Conservation (phyloP, 164 flowering plant genomes). For the Euptelea pleiosperma region DNA sequence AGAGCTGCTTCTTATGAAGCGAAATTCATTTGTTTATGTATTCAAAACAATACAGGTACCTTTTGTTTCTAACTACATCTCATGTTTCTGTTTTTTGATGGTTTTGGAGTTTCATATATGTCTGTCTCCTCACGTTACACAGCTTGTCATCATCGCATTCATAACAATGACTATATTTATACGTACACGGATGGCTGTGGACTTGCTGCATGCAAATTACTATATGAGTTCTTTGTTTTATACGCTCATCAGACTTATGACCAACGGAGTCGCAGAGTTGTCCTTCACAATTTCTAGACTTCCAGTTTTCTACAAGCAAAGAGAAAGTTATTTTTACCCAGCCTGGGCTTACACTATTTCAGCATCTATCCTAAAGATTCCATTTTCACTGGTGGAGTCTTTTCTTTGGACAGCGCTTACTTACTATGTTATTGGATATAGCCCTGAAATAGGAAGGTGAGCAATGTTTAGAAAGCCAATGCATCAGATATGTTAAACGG, state of each 20-base stretch:
- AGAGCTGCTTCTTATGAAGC: constrained; percentile 51
- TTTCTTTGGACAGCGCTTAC: constrained; percentile 49
- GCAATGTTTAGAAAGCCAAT: not conserved
- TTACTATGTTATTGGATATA: constrained; percentile 56
- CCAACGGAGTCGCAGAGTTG: constrained; percentile 44
- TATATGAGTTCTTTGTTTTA: constrained; percentile 43
- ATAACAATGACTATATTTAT: constrained; percentile 47
- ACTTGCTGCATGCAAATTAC: constrained; percentile 29
- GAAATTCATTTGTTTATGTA: constrained; percentile 47
- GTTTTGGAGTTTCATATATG: no score
- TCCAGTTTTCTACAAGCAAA: constrained; percentile 49
- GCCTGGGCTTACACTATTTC: constrained; percentile 61
- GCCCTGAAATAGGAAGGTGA: constrained; percentile 48
- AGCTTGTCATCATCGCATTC: constrained; percentile 38
- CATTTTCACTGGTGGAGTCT: constrained; percentile 48
- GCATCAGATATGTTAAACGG: not conserved
- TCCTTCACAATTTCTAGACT: constrained; percentile 41
- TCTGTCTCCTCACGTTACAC: no score
- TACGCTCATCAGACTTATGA: constrained; percentile 28
- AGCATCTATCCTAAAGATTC: constrained; percentile 43
- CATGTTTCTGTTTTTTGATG: no score
- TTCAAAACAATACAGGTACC: constrained; percentile 6
- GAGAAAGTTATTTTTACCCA: constrained; percentile 43
- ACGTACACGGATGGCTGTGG: constrained; percentile 27
- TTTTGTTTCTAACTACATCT: no score